These are phyloP conservation scores for Argentina anserina DNA, from an alignment of 306 rosid species.

Conservation along the genomic window DNA sequence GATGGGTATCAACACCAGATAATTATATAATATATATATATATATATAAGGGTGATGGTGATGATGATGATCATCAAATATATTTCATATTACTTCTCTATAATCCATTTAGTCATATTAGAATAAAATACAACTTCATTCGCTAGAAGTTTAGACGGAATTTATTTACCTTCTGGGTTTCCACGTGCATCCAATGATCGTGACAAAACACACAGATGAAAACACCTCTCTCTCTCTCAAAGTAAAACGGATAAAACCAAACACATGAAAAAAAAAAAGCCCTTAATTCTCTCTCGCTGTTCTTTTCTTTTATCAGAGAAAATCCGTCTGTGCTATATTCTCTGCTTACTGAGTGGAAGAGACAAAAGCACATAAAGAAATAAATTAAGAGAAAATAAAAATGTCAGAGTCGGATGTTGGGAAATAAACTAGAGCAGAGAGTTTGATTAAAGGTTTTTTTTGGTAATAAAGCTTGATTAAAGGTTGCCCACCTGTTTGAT, in stretches of 20 bases:
- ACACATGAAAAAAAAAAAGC: not conserved
- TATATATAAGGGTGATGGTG: not conserved
- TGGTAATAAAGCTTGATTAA: not conserved
- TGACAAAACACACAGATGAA: conserved; percentile 35
- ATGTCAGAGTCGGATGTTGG: not conserved
- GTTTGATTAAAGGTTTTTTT: not conserved
- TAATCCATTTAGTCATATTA: conserved; percentile 26
- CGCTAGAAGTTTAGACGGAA: conserved; percentile 28
- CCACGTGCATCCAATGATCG: conserved; percentile 61
- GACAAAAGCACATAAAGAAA: not conserved
- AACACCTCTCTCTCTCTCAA: conserved; percentile 15
- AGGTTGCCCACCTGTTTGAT: not conserved
- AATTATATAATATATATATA: conserved; percentile 26
- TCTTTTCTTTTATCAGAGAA: not conserved
- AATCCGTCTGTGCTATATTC: conserved; percentile 30
- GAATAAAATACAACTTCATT: conserved; percentile 17
- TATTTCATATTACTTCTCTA: not conserved
- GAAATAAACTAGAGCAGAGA: not conserved
- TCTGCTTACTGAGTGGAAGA: conserved; percentile 22
- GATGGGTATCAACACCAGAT: conserved; percentile 37
- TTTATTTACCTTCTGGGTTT: conserved; percentile 35
- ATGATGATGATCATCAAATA: conserved; percentile 12
- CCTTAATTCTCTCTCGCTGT: conserved; percentile 3
- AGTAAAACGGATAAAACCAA: conserved; percentile 24
- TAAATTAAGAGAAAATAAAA: not conserved